phyloP scores from a whole-genome alignment of 2,329 filamentous ascomycete species.

The Fusarium sulawesiense region DNA sequence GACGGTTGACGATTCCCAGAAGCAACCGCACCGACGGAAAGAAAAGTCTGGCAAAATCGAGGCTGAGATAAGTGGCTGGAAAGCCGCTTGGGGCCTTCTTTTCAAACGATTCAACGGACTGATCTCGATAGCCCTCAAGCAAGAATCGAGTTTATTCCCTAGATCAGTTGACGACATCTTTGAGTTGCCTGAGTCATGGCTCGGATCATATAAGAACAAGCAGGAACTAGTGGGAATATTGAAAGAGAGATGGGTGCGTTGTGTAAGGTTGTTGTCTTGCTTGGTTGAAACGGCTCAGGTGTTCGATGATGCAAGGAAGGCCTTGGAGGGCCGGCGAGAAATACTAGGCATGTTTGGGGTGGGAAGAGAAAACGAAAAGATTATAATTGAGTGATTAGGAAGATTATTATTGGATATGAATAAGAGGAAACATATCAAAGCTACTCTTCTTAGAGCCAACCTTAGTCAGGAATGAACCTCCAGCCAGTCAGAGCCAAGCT shows the following conservation, averaged over 20 bases:
- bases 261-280: neutral
- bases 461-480: neutral
- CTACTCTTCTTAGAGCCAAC: neutral
- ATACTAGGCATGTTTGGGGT: conserved; percentile 10
- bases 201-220: neutral
- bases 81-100: conserved; percentile 4
- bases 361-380: conserved; percentile 10
- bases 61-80: neutral
- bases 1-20: neutral
- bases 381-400: conserved; percentile 5
- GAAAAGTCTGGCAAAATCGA: neutral
- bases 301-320: neutral
- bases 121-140: neutral
- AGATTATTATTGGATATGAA: too few relatives aligned
- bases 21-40: neutral
- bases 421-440: neutral
- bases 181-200: conserved; percentile 8
- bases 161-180: neutral
- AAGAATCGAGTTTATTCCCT: neutral
- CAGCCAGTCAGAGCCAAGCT: neutral
- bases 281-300: too few relatives aligned
- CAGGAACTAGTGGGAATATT: neutral
- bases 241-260: neutral
- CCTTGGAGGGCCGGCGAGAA: neutral
- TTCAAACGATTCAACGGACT: conserved; percentile 1